Conservation (phyloP, 441 rosid species). For the Populus hybrid region DNA sequence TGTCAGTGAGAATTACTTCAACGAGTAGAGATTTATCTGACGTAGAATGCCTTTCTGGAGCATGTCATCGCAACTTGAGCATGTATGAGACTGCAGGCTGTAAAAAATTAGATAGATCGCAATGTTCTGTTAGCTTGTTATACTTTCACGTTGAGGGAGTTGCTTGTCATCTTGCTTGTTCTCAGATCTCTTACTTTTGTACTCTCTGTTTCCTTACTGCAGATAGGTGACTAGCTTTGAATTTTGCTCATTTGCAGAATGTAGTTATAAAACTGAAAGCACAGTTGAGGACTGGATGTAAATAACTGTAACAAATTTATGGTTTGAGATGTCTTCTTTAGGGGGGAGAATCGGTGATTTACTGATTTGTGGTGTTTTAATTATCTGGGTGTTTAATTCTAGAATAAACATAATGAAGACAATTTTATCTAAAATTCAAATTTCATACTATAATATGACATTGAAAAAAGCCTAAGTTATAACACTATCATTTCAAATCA, state of each 20-base stretch:
- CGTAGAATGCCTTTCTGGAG: background rate
- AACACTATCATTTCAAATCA: no score
- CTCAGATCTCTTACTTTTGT: background rate
- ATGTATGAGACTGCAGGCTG: background rate
- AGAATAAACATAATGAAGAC: no score
- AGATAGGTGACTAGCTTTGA: constrained; percentile 5
- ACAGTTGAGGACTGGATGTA: constrained; percentile 26
- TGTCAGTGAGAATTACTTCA: background rate
- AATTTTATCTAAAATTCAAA: no score
- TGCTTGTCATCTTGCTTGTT: background rate
- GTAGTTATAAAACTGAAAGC: constrained; percentile 18
- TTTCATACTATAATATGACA: no score
- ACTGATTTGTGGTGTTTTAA: constrained; percentile 20
- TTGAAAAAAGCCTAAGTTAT: no score
- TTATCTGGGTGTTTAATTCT: constrained; percentile 18
- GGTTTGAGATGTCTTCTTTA: constrained; percentile 8
- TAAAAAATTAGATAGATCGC: background rate
- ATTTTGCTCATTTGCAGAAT: constrained; percentile 30
- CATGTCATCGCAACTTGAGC: background rate
- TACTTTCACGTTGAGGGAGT: background rate
- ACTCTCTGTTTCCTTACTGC: background rate
- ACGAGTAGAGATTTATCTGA: background rate
- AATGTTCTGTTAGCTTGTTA: background rate
- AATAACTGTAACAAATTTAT: constrained; percentile 25
- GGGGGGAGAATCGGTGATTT: background rate